Percentiles rank a stretch among this genome's conserved stretches.
Conservation (phyloP, 2,329 filamentous ascomycete species). For the Cladosporium sp. region DNA sequence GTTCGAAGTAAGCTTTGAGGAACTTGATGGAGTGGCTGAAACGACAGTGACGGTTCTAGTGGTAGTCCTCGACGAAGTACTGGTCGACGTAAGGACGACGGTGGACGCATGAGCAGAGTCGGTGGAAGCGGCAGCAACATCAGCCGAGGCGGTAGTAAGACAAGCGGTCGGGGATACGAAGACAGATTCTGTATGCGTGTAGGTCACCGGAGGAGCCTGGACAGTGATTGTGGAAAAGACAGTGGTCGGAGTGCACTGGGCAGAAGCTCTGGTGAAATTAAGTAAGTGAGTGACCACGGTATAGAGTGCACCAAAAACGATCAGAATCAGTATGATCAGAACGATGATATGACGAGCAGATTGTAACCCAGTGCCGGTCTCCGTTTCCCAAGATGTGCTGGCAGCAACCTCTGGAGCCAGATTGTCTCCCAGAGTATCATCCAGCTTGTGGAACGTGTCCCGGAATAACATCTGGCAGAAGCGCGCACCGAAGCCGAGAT, state of each 20-base stretch:
- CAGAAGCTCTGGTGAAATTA: constrained; percentile 23
- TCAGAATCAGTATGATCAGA: constrained; percentile 18
- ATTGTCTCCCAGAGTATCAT: background rate
- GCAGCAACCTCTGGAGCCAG: constrained; percentile 9
- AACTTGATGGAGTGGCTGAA: constrained; percentile 14
- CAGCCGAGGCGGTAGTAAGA: background rate
- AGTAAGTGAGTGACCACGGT: constrained; percentile 28
- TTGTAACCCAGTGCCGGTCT: background rate
- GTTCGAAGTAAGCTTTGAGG: constrained; percentile 6
- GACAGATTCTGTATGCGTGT: constrained; percentile 14
- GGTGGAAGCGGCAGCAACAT: background rate
- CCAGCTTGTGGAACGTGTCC: background rate
- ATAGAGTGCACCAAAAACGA: constrained; percentile 23
- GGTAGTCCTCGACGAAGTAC: constrained; percentile 14
- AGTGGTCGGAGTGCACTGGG: constrained; percentile 23
- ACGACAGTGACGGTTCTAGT: constrained; percentile 20
- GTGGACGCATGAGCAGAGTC: constrained; percentile 5
- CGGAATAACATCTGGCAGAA: background rate
- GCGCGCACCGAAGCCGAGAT: background rate
- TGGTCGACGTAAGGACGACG: constrained; percentile 13
- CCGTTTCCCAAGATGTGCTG: background rate
- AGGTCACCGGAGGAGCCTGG: constrained; percentile 16
- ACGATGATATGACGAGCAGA: constrained; percentile 12
- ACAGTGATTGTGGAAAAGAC: constrained; percentile 26
- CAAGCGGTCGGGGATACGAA: constrained; percentile 6